phyloP scores from a whole-genome alignment of 75 land plant genomes.

The Cunninghamia lanceolata region DNA sequence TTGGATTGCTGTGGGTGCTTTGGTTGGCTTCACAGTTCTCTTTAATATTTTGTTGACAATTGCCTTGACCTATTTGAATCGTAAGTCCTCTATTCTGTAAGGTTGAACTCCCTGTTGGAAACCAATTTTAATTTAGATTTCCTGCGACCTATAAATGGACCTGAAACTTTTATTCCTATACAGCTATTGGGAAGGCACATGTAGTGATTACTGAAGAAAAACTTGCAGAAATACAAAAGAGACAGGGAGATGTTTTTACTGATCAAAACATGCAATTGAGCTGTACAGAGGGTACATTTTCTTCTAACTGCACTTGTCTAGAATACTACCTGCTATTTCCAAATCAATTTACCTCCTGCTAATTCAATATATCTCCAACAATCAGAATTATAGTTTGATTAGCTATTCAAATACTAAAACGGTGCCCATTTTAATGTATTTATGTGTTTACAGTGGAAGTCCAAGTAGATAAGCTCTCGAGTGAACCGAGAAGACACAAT shows the following conservation, averaged over 20 bases:
- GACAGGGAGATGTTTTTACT: background rate
- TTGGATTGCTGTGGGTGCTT: conserved; percentile 70
- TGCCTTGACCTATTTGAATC: conserved; percentile 54
- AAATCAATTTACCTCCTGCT: background rate
- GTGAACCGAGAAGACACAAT: conserved; percentile 1
- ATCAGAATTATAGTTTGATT: background rate
- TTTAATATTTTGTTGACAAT: conserved; percentile 57
- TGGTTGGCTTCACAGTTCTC: conserved; percentile 52
- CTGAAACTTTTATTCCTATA: conserved; percentile 2
- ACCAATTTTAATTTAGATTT: background rate
- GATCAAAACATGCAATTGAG: background rate
- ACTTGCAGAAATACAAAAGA: conserved; percentile 37
- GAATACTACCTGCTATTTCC: background rate
- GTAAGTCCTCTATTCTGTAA: conserved; percentile 32
- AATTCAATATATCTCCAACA: background rate
- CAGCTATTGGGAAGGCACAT: conserved; percentile 58
- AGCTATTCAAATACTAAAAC: background rate
- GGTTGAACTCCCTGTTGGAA: background rate
- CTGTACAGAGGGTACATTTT: background rate
- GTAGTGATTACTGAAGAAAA: conserved; percentile 50
- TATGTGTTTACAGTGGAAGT: conserved; percentile 1
- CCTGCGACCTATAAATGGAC: background rate
- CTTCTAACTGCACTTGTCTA: background rate
- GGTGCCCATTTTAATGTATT: background rate
- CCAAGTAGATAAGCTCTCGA: background rate